Evolutionary conservation across 2,329 filamentous ascomycete species (phyloP), one percentile per base, ranked within the genome.

Genomic region (Colletotrichum sp.): DNA sequence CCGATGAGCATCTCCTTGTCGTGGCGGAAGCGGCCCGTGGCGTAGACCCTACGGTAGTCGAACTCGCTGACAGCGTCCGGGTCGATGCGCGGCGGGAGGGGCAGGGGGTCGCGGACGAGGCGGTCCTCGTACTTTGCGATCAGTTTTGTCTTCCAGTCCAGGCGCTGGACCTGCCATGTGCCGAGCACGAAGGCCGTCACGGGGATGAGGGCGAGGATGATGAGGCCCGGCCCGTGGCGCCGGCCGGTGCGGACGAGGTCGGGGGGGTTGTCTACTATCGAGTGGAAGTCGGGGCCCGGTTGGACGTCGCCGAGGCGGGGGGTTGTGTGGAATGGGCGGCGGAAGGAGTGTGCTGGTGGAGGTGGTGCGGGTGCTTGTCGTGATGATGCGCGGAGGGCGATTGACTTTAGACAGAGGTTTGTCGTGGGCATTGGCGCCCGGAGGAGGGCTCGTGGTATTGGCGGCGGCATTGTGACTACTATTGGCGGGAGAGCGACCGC

Each of bases 1-100:
- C 97, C 97, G 73, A 99, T 92, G 66, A 99, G 88, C 96, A 99
- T 99, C 87, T 99, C 97, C 82, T 94, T 91, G 81, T 98, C 96
- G 84, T 99, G 97, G 51, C 94, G 87, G 78, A 95, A 92, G 70
- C 84, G 86, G 12, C 97, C 97, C 0, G 87, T 90, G 13, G 95
- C 93, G 76, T 91, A 90, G 64, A 99, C 94, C 70, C 95, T 90
- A 74, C 97, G 90, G 85, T 96, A 98, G 83, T 99, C 96, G 82
- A 99, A 99, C 47, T 98, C 95, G 77, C 91, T 87, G 77, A 98
- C 89, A 12, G 93, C 95, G n/a, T 88, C 86, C 0, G 95, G 93
- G 81, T 98, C 95, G 76, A 99, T 89, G 69, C 91, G 90, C 3
- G 95, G 93, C 6, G 97, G 97, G 0, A 99, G 87, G 0, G 96